phyloP scores from a whole-genome alignment of 805 yeast species.

The Ogataea pilisensis region DNA sequence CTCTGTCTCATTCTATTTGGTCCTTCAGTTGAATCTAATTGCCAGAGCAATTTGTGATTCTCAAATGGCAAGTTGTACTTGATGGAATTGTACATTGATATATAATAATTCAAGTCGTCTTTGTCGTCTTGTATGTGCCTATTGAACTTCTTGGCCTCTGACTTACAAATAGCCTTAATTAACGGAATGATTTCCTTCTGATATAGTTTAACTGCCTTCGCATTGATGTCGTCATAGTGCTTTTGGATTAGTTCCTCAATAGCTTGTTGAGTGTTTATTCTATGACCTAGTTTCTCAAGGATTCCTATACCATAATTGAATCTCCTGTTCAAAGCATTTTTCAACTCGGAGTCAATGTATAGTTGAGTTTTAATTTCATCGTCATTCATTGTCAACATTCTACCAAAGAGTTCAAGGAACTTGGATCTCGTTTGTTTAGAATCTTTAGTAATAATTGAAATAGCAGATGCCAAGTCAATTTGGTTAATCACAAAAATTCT shows the following conservation, averaged over 20 bases:
- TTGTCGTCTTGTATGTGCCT: slow-evolving; percentile 61
- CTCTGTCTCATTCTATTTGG: slow-evolving; percentile 62
- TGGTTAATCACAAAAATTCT: slow-evolving; percentile 16
- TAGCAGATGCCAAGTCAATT: slow-evolving; percentile 1
- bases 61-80: slow-evolving; percentile 33
- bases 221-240: not conserved
- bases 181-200: slow-evolving; percentile 31
- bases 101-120: slow-evolving; percentile 51
- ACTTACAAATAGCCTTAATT: slow-evolving; percentile 36
- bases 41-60: slow-evolving; percentile 33
- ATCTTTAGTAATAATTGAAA: not conserved
- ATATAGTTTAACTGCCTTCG: slow-evolving; percentile 2
- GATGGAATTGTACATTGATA: slow-evolving; percentile 44
- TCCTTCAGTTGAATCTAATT: slow-evolving; percentile 67
- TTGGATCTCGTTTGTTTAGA: not conserved
- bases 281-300: slow-evolving; percentile 1
- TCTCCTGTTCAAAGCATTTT: slow-evolving; percentile 4
- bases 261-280: slow-evolving; percentile 1
- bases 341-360: slow-evolving; percentile 8
- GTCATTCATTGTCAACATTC: slow-evolving; percentile 17
- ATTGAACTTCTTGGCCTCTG: slow-evolving; percentile 46
- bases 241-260: slow-evolving; percentile 3
- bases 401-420: slow-evolving; percentile 3
- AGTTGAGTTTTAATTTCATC: slow-evolving; percentile 15
- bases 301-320: slow-evolving; percentile 7